Percentiles rank a stretch among this genome's conserved stretches.
Conservation (phyloP, 108 stramenopile species). For the Cyclotella cryptica region DNA sequence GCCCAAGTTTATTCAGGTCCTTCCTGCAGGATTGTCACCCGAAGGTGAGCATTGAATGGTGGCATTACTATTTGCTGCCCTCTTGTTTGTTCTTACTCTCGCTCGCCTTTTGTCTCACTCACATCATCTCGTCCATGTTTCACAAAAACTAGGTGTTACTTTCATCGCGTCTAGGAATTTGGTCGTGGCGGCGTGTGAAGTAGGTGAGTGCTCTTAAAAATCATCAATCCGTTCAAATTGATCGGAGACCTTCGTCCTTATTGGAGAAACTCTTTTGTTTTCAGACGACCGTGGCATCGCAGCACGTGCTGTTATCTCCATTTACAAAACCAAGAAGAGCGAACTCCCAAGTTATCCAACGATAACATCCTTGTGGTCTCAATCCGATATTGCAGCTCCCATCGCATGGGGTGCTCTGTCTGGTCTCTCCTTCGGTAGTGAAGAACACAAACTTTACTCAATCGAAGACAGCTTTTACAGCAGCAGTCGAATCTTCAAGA, state of each 20-base stretch:
- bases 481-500: constrained; percentile 3
- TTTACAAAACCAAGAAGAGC: background rate
- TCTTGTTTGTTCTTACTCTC: no score
- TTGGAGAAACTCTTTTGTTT: no score
- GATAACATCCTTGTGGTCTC: background rate
- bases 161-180: background rate
- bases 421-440: background rate
- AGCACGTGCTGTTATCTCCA: constrained; percentile 35
- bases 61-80: no score
- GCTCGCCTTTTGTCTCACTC: no score
- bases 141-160: background rate
- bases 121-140: no score
- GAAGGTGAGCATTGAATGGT: constrained; percentile 53
- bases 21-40: constrained; percentile 63
- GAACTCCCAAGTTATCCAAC: background rate
- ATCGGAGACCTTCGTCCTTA: no score
- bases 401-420: constrained; percentile 3
- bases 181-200: background rate
- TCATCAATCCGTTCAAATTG: no score
- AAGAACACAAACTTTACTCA: background rate
- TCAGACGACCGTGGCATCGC: constrained; percentile 62
- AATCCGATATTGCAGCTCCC: background rate
- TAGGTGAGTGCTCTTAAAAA: constrained; percentile 5
- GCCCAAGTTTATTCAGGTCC: constrained; percentile 59
- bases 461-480: constrained; percentile 13